phyloP scores from a whole-genome alignment of 805 yeast genomes.

The Hanseniaspora occidentalis region DNA sequence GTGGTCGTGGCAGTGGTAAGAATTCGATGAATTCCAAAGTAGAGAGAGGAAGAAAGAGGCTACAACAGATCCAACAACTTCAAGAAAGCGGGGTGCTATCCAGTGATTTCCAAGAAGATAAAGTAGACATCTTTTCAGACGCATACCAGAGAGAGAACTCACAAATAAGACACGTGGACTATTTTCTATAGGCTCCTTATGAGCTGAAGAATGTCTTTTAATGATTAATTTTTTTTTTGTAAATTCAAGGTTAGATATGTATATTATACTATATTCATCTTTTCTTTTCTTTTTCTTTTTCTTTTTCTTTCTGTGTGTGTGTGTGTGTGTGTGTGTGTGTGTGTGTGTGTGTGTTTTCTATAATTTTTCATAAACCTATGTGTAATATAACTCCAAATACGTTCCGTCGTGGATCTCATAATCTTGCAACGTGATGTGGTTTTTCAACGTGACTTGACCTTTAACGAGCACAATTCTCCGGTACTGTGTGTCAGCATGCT shows the following conservation, averaged over 20 bases:
- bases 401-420: slow-evolving; percentile 88
- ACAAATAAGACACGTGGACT: slow-evolving; percentile 21
- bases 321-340: not conserved
- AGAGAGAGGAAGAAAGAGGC: not conserved
- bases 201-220: too few species aligned
- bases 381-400: slow-evolving; percentile 72
- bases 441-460: slow-evolving; percentile 74
- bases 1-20: slow-evolving; percentile 4
- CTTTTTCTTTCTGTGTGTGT: not conserved
- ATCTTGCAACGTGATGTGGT: slow-evolving; percentile 86
- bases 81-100: slow-evolving; percentile 2
- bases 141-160: slow-evolving; percentile 24
- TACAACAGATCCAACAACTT: not conserved
- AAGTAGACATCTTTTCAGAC: slow-evolving; percentile 22
- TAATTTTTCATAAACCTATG: slow-evolving; percentile 28
- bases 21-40: slow-evolving; percentile 1
- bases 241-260: too few species aligned
- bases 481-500: slow-evolving; percentile 28
- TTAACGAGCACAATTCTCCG: slow-evolving; percentile 60
- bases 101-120: slow-evolving; percentile 6
- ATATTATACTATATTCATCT: too few species aligned
- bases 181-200: slow-evolving; percentile 15
- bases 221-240: too few species aligned
- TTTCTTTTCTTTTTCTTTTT: too few species aligned
- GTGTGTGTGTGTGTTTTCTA: slow-evolving; percentile 1